Evolutionary conservation across 2,329 filamentous ascomycete genomes (phyloP), one percentile per base, ranked within the genome.

Genomic region (Uncinocarpus reesii): DNA sequence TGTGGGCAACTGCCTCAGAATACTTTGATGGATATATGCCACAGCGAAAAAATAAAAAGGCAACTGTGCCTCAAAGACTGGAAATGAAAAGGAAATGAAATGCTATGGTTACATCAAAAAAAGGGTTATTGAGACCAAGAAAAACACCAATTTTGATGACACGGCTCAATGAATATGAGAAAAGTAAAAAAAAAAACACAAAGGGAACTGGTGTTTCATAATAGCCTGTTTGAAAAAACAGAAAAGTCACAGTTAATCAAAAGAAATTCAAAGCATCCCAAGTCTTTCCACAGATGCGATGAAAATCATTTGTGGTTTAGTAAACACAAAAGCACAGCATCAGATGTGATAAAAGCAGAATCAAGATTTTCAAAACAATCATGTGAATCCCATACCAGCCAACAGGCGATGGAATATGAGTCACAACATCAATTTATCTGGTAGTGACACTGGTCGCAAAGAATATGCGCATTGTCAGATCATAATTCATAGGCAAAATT

Each of bases 81-180:
- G 18, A 24, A 29, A 6, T 8, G 11, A 38, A 7, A 38, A 38
- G 16, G 32, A 29, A n/a, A 18, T 26, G 34, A 38, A 29, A 13
- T 37, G 23, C 32, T 37, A 46, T 40, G 31, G 20, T 46, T 37
- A 46, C 32, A 46, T 24, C 15, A 21, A 34, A 44, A 23, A 34
- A 36, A 15, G 31, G n/a, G 8, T n/a, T n/a, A n/a, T n/a, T 36
- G 43, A 46, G 20, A 37, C 6, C 40, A 31, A 21, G 35, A 8
- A 37, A 10, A 13, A 29, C 18, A 16, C 4, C 37, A 40, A 26
- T 10, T 4, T 6, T 2, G 24, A 8, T 18, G 21, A 29, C 37
- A 28, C 23, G n/a, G n/a, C 8, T 13, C 20, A 29, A 29, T 8
- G 4, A 15, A 41, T 8, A 36, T 15, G 16, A 36, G 4, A 36